phyloP scores from a whole-genome alignment of 73 alveolate species.

The Paramecium primaurelia region DNA sequence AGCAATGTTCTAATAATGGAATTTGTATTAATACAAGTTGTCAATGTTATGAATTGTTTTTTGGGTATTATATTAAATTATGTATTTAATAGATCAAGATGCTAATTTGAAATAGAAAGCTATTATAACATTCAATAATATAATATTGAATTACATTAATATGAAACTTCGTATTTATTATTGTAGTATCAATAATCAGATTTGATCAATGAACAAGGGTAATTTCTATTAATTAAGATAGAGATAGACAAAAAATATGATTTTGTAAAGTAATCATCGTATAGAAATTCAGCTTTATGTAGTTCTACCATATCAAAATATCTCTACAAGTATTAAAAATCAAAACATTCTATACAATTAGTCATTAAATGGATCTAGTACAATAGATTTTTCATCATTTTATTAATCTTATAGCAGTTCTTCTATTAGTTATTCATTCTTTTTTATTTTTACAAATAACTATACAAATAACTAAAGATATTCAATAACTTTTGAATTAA shows the following conservation, averaged over 20 bases:
- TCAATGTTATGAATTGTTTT: not conserved
- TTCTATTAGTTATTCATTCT: not conserved
- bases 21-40: not conserved
- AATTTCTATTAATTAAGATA: not conserved
- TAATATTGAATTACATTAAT: not conserved
- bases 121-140: not conserved
- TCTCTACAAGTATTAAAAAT: not conserved
- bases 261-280: not conserved
- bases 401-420: not conserved
- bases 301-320: not conserved
- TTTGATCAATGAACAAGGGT: conserved; percentile 23
- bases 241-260: conserved; percentile 23
- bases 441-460: not conserved
- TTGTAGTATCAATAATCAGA: not conserved
- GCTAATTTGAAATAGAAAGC: not conserved
- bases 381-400: not conserved
- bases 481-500: not conserved
- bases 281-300: not conserved
- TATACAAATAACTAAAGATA: not conserved
- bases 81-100: not conserved
- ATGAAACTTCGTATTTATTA: not conserved
- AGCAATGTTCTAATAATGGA: conserved; percentile 8
- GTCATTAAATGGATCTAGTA: not conserved
- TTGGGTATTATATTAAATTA: not conserved
- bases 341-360: not conserved